Percentiles rank a stretch among this genome's conserved stretches.
Conservation (phyloP, 352 stramenopile species). For the Globisporangium barbulae region DNA sequence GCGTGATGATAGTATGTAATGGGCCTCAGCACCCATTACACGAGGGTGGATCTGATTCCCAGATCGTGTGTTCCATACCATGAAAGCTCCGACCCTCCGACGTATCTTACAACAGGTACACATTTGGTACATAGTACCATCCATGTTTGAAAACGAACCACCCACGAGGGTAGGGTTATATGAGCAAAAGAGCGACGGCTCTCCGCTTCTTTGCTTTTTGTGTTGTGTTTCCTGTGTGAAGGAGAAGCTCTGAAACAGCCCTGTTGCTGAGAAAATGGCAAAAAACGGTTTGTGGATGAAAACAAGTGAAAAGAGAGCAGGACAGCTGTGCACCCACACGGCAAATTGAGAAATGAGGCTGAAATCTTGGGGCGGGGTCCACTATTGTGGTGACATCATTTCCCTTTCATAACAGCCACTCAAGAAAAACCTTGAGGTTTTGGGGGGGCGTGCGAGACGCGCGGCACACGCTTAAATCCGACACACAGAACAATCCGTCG, state of each 20-base stretch:
- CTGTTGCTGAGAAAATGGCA: background rate
- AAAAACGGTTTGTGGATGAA: background rate
- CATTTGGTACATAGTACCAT: background rate
- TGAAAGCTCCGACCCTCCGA: background rate
- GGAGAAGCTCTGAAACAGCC: background rate
- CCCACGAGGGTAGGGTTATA: background rate
- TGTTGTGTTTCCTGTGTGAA: background rate
- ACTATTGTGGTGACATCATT: background rate
- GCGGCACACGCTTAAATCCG: too few species aligned
- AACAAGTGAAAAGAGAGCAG: background rate
- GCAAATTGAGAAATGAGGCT: background rate
- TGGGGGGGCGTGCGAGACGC: too few species aligned
- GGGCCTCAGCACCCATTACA: too few species aligned
- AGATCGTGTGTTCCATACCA: background rate
- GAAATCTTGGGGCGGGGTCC: background rate
- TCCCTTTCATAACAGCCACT: too few species aligned
- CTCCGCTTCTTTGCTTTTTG: background rate
- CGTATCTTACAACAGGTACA: background rate
- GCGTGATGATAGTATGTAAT: too few species aligned
- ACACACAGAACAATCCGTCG: too few species aligned
- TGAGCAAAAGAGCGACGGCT: background rate
- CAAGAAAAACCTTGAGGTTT: too few species aligned
- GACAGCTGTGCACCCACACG: background rate
- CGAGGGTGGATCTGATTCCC: too few species aligned
- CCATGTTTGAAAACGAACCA: background rate